Evolutionary conservation across 73 alveolate genomes (phyloP), one percentile per base, ranked within the genome.

Genomic region (Paramecium sonneborni): DNA sequence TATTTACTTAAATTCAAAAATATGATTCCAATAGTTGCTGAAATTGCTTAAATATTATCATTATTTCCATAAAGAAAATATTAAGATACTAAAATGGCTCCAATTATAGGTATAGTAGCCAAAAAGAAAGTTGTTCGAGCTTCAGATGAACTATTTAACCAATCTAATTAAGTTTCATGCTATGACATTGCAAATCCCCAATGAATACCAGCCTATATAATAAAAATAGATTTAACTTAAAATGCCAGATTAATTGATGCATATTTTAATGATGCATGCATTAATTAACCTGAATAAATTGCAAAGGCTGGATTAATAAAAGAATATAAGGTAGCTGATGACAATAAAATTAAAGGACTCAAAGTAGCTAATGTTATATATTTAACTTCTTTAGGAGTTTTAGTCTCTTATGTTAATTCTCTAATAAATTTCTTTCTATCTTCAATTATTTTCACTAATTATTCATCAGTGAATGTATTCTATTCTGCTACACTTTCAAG

Each of bases 111-210:
- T 15, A 72, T 20, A n/a, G 86, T 32, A 0, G 86, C 86, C 10
- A 72, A 72, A 35, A 72, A 35, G 23, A 72, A 72, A 8, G 55
- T 32, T 6, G 58, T 35, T 34, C 86, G 20, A 38, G 86, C 86
- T n/a, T 72, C 86, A 14, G 58, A 35, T 15, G 86, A 72, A 72
- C 86, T 72, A 6, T 72, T 72, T 3, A 72, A 21, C 86, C 86
- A 72, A 72, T 72, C 86, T 20, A 72, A 35, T 34, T 72, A 37
- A 7, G 57, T 28, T 72, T 72, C 86, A 72, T 72, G 86, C 20
- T 35, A 8, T 10, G 86, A 72, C 86, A 72, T 72, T 3, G 58
- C 86, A 34, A 72, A 72, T 34, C 86, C 86, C 86, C 86, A 72
- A 72, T 72, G 86, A 34, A 72, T 72, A 9, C 86, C 86, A 12